phyloP scores from a whole-genome alignment of 2,329 filamentous ascomycete species.

The Aspergillus sergii region DNA sequence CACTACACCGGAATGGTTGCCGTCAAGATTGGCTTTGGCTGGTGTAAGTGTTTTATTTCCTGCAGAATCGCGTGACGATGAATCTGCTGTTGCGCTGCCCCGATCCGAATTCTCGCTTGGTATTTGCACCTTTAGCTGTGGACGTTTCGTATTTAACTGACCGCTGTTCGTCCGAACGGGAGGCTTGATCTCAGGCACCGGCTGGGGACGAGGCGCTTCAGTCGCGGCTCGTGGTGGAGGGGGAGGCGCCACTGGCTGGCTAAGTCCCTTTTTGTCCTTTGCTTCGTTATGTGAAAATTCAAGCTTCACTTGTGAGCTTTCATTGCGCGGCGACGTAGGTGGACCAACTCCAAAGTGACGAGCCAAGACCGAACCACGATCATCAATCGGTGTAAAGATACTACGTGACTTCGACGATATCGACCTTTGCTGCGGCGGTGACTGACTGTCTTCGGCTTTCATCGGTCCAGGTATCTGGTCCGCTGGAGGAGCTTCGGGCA shows the following conservation, averaged over 20 bases:
- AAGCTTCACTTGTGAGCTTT: conserved; percentile 40
- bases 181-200: conserved; percentile 69
- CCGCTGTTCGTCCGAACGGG: conserved; percentile 79
- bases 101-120: conserved; percentile 84
- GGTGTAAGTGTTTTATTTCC: conserved; percentile 63
- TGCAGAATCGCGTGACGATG: conserved; percentile 63
- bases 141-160: conserved; percentile 68
- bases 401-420: conserved; percentile 73
- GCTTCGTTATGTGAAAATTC: conserved; percentile 46
- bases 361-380: conserved; percentile 82
- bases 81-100: conserved; percentile 72
- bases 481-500: conserved; percentile 58
- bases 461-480: conserved; percentile 51
- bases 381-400: conserved; percentile 97
- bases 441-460: conserved; percentile 45
- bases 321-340: conserved; percentile 51
- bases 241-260: conserved; percentile 57
- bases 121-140: conserved; percentile 89
- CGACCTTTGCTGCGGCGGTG: conserved; percentile 64
- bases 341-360: conserved; percentile 74
- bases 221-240: conserved; percentile 53
- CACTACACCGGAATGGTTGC: conserved; percentile 71
- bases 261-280: conserved; percentile 64
- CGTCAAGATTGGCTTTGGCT: conserved; percentile 54
- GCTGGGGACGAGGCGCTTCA: conserved; percentile 51